Conservation (phyloP, 192 early-diverging fungal genomes). For the Geosiphon pyriformis region DNA sequence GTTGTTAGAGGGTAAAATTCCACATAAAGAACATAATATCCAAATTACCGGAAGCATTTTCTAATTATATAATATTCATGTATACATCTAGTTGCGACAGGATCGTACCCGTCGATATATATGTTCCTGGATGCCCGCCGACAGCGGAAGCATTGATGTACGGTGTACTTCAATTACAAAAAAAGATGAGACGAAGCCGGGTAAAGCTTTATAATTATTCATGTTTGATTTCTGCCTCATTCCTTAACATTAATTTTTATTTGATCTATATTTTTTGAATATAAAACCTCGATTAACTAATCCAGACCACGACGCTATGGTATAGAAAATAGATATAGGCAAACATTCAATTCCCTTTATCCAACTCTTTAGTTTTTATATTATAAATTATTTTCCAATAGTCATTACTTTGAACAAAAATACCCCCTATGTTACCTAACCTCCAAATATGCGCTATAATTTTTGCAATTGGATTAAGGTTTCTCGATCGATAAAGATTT, state of each 20-base stretch:
- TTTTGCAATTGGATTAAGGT: too few species aligned
- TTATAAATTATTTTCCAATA: too few species aligned
- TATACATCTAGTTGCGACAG: conserved; percentile 70
- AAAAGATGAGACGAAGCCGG: conserved; percentile 85
- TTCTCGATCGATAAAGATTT: too few species aligned
- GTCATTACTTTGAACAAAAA: too few species aligned
- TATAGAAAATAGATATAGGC: background rate
- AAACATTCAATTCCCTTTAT: too few species aligned
- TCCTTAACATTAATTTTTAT: too few species aligned
- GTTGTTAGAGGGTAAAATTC: conserved; percentile 71
- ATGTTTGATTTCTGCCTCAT: background rate
- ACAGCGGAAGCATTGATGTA: conserved; percentile 96
- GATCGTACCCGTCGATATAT: conserved; percentile 91
- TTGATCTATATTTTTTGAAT: too few species aligned
- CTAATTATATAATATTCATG: background rate
- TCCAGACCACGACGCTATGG: background rate
- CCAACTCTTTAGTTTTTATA: too few species aligned
- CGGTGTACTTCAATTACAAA: conserved; percentile 95
- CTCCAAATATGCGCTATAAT: too few species aligned
- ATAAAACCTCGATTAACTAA: background rate
- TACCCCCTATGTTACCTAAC: too few species aligned
- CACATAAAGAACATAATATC: too few species aligned
- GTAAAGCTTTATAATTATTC: conserved; percentile 1
- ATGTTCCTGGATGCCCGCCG: conserved; percentile 97
- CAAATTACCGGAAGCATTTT: background rate